Base-by-base conservation (phyloP, 768 basidiomycete genomes). In the Xerocomellus amylosporus region DNA sequence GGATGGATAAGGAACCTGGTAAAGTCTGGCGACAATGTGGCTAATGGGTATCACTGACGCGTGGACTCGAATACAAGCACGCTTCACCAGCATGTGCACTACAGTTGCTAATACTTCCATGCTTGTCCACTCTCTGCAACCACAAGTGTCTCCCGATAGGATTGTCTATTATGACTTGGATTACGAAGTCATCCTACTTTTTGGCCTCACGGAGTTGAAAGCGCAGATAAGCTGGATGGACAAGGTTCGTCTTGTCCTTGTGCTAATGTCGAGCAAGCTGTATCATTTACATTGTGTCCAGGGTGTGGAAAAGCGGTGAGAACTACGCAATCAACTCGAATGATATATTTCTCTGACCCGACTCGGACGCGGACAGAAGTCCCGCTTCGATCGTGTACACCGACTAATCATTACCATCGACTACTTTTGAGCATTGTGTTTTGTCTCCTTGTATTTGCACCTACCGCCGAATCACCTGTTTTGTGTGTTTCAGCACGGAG, bases 181-280 rank as follows among this genome's bases (percentile, higher is more conserved):
- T 0, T 73, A 67, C 48, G 65, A 73, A 8, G 56, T 79, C 5
- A 60, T 76, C 20, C 51, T 79, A 17, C 62, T 67, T 15, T 74
- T 76, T 48, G 78, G 78, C 2, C 46, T 71, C 19, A 76, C 76
- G 6, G 38, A 39, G 19, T 20, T 39, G 38, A 39, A 12, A n/a
- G 38, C 38, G 19, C 38, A 39, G 9, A 68, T 77, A 30, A 60
- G 66, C 2, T 79, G 77, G 78, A 56, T 15, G 73, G 20, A 77
- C 8, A 38, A 24, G 49, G 53, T 55, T 22, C 24, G 57, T 43
- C 44, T 37, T 24, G 14, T 40, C 22, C 30, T 42, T 2, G 26
- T 13, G 2, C n/a, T 10, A 12, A 0, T 31, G 22, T 36, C 13
- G 14, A 4, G n/a, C 15, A 20, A 14, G 15, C 24, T 33, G 20